Base-by-base conservation (phyloP, 2,329 filamentous ascomycete species). In the Arthrinium puccinioides region DNA sequence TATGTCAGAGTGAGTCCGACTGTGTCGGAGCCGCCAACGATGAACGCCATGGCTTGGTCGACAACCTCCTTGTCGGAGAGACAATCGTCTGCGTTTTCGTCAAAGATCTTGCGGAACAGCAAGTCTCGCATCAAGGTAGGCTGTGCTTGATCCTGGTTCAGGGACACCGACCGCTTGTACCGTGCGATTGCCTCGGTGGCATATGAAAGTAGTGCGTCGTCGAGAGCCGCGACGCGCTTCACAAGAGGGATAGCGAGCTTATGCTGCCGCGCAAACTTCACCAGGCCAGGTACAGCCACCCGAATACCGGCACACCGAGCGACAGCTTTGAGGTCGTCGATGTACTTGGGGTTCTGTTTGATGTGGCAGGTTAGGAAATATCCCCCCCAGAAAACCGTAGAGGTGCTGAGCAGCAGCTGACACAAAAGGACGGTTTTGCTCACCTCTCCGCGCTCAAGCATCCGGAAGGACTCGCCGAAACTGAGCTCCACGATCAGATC, bases 381-480 rank as follows among this genome's bases (percentile, higher is more conserved):
- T n/a, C n/a, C n/a, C 36, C 43, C 46, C 2, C 37, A 44, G 7
- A 45, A 23, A 1, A 45, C 37, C 10, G 40, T 44, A 9, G n/a
- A n/a, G n/a, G n/a, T n/a, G n/a, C n/a, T n/a, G n/a, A n/a, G n/a
- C n/a, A n/a, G n/a, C n/a, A n/a, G n/a, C n/a, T n/a, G n/a, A n/a
- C n/a, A n/a, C n/a, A n/a, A n/a, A n/a, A n/a, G n/a, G n/a, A n/a
- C n/a, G n/a, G n/a, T n/a, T n/a, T n/a, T n/a, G n/a, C 54, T 41
- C 47, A 73, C 70, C 54, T 68, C 51, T 13, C 69, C 70, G 4
- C 51, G 49, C 38, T 77, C 70, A 4, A 79, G 50, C 56, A 69
- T 68, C 1, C 55, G 52, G 40, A 77, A 76, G 1, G 70, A 70
- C n/a, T 75, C 64, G 0, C 74, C 73, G 49, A 79, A 78, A 1